These are phyloP conservation scores for Colletotrichum limetticola DNA, from an alignment of 2,329 filamentous ascomycete genomes.

Conservation along the genomic window DNA sequence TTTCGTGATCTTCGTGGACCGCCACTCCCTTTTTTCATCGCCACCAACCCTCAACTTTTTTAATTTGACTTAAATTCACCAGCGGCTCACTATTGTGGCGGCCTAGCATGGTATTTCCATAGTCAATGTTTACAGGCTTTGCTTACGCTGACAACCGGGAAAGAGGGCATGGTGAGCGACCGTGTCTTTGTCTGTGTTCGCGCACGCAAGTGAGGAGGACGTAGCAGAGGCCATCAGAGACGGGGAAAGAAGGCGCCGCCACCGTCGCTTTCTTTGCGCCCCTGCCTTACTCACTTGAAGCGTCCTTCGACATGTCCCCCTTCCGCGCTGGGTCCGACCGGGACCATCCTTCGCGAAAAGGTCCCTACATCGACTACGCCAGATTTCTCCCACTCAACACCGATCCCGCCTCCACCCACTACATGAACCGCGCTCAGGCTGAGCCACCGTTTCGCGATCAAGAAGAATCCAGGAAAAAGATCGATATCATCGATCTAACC, in stretches of 20 bases:
- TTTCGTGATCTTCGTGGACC: not conserved
- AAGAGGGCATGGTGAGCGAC: conserved; percentile 34
- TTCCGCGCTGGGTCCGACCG: conserved; percentile 28
- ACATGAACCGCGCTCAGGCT: not conserved
- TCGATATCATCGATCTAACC: conserved; percentile 26
- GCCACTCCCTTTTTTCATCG: conserved; percentile 5
- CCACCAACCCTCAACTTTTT: not conserved
- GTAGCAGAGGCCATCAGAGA: not conserved
- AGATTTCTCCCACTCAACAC: conserved; percentile 3
- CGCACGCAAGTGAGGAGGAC: conserved; percentile 32
- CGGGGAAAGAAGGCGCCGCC: not conserved
- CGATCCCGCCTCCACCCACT: conserved; percentile 9
- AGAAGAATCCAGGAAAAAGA: not conserved
- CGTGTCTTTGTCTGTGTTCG: conserved; percentile 33
- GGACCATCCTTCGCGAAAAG: conserved; percentile 22
- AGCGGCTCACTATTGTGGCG: not conserved
- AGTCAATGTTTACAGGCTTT: conserved; percentile 32
- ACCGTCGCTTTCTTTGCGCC: conserved; percentile 3
- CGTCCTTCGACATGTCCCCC: conserved; percentile 23
- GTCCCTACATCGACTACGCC: conserved; percentile 21
- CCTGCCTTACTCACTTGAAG: not conserved
- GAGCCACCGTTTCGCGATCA: not conserved
- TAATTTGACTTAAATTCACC: not conserved
- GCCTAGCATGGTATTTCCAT: conserved; percentile 33
- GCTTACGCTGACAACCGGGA: conserved; percentile 28